Conservation (phyloP, 2,329 filamentous ascomycete genomes). For the Hymenoscyphus fructigenus region DNA sequence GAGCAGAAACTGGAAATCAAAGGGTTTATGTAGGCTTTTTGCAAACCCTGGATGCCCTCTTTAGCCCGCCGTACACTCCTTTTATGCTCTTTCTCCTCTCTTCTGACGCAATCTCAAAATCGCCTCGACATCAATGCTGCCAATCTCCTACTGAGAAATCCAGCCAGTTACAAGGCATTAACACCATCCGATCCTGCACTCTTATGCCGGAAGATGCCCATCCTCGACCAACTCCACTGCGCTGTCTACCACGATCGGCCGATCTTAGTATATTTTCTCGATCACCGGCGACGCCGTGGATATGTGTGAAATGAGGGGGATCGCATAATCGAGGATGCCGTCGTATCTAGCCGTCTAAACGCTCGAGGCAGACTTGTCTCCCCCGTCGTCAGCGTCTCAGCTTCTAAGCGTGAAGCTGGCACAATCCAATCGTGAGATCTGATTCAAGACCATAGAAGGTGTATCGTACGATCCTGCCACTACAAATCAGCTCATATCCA, state of each 20-base stretch:
- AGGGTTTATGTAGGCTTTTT: slow-evolving; percentile 16
- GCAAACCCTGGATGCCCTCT: slow-evolving; percentile 17
- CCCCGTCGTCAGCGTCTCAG: slow-evolving; percentile 20
- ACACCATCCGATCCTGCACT: slow-evolving; percentile 23
- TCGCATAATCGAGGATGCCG: slow-evolving; percentile 13
- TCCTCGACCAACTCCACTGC: slow-evolving; percentile 20
- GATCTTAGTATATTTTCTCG: slow-evolving; percentile 19
- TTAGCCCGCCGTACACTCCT: slow-evolving; percentile 4
- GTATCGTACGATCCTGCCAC: too few species aligned
- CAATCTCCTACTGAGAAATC: slow-evolving; percentile 16
- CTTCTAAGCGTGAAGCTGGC: slow-evolving; percentile 14
- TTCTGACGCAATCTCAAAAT: slow-evolving; percentile 17
- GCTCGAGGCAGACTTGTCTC: slow-evolving; percentile 20
- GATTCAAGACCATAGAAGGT: too few species aligned
- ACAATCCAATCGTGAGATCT: slow-evolving; percentile 16
- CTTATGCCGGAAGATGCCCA: slow-evolving; percentile 20
- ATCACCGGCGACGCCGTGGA: slow-evolving; percentile 17
- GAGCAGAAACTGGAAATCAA: slow-evolving; percentile 12
- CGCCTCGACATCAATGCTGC: slow-evolving; percentile 20
- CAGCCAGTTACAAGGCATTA: slow-evolving; percentile 16
- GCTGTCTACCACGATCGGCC: slow-evolving; percentile 19
- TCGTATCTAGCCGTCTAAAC: slow-evolving; percentile 16
- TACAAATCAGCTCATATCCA: too few species aligned
- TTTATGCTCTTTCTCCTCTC: slow-evolving; percentile 16
- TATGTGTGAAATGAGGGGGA: slow-evolving; percentile 15